phyloP scores from a whole-genome alignment of 2,329 filamentous ascomycete species.

The Stagonosporopsis chrysanthemi region DNA sequence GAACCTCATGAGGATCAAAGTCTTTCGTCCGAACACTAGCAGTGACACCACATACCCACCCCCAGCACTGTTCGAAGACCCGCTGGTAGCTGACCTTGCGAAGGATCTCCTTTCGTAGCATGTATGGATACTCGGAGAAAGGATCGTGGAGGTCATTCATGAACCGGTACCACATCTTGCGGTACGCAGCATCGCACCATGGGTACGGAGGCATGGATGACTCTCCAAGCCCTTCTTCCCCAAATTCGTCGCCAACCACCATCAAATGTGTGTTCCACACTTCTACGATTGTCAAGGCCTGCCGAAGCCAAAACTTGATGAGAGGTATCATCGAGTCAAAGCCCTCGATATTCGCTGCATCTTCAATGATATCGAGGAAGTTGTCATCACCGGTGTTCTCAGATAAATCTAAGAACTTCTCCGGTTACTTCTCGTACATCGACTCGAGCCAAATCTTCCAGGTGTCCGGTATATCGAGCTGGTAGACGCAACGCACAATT shows the following conservation, averaged over 20 bases:
- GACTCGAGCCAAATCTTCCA: neutral
- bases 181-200: constrained; percentile 1
- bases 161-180: neutral
- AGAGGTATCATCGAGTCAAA: neutral
- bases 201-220: neutral
- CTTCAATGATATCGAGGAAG: neutral
- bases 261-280: neutral
- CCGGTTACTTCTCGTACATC: constrained; percentile 5
- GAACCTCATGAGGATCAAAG: neutral
- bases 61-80: constrained; percentile 6
- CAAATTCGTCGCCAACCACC: neutral
- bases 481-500: constrained; percentile 2
- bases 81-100: neutral
- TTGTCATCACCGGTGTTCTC: neutral
- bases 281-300: neutral
- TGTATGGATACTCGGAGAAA: constrained; percentile 5
- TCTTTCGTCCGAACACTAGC: neutral
- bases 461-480: neutral
- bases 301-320: constrained; percentile 5
- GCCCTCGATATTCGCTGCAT: neutral
- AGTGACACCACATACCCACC: neutral
- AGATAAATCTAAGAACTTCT: neutral
- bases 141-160: neutral
- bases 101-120: neutral
- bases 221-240: neutral